Conservation (phyloP, 1,284 basidiomycete genomes). For the Paramarasmius palmivorus region DNA sequence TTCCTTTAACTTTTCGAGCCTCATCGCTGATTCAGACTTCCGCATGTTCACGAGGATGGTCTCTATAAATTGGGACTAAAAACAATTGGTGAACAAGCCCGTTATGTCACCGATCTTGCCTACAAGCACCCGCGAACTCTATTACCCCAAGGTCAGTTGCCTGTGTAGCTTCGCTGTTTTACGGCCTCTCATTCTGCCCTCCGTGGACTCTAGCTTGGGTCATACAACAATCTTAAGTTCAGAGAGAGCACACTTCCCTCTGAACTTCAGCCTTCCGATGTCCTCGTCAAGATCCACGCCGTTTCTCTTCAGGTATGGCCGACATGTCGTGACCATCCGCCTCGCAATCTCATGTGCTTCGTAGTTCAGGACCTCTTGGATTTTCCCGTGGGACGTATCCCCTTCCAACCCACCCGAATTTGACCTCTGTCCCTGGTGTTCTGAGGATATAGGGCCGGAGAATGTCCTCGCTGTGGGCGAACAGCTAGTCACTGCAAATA, state of each 20-base stretch:
- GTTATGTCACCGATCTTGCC: background rate
- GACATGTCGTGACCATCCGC: too few relatives aligned
- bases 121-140: background rate
- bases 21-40: too few relatives aligned
- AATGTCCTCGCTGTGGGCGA: constrained; percentile 56
- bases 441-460: constrained; percentile 63
- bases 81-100: too few relatives aligned
- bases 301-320: background rate
- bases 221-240: background rate
- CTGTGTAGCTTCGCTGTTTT: too few relatives aligned
- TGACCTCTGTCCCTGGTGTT: constrained; percentile 63
- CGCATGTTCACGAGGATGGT: too few relatives aligned
- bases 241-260: background rate
- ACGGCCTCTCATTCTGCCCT: too few relatives aligned
- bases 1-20: too few relatives aligned
- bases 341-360: too few relatives aligned
- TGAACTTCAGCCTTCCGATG: background rate
- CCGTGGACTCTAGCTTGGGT: background rate
- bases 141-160: background rate
- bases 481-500: constrained; percentile 44
- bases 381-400: background rate
- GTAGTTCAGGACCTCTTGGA: too few relatives aligned
- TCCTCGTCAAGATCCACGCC: background rate
- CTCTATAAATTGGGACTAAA: too few relatives aligned
- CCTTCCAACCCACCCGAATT: constrained; percentile 22